Evolutionary conservation across 768 basidiomycete species (phyloP).

Genomic region (Leucosporidium yakuticum): DNA sequence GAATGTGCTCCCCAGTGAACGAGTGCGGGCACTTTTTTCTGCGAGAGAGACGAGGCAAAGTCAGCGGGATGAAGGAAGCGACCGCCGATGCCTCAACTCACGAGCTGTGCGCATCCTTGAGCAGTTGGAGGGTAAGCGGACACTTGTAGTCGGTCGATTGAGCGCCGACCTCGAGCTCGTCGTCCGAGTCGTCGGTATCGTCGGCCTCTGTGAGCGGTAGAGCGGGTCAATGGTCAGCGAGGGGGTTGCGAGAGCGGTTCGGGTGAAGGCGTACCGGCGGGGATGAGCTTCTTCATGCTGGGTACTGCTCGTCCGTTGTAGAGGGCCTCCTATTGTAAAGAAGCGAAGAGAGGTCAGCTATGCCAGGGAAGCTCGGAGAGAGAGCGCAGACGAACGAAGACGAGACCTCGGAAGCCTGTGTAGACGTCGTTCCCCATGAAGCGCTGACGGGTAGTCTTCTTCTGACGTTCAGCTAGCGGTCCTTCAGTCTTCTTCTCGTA

Average conservation of each 20-base stretch:
- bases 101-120: slow-evolving; percentile 76
- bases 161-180: slow-evolving; percentile 83
- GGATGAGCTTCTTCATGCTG: slow-evolving; percentile 66
- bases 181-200: slow-evolving; percentile 75
- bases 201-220: slow-evolving; percentile 58
- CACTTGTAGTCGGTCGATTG: slow-evolving; percentile 76
- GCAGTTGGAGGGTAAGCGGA: slow-evolving; percentile 63
- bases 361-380: background rate
- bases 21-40: slow-evolving; percentile 72
- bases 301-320: slow-evolving; percentile 61
- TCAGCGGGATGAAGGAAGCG: slow-evolving; percentile 10
- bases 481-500: slow-evolving; percentile 53
- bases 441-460: slow-evolving; percentile 69
- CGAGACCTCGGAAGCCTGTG: slow-evolving; percentile 55
- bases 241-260: background rate
- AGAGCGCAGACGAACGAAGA: slow-evolving; percentile 55
- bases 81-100: too few relatives aligned
- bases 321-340: slow-evolving; percentile 56
- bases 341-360: slow-evolving; percentile 5
- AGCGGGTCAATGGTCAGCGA: background rate
- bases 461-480: slow-evolving; percentile 50
- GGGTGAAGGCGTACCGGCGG: slow-evolving; percentile 51
- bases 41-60: slow-evolving; percentile 10
- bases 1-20: slow-evolving; percentile 53
- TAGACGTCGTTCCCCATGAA: slow-evolving; percentile 63